Evolutionary conservation across 1,139 yeast species (phyloP), one percentile per base, ranked within the genome.

Genomic region (Meyerozyma smithsonii): DNA sequence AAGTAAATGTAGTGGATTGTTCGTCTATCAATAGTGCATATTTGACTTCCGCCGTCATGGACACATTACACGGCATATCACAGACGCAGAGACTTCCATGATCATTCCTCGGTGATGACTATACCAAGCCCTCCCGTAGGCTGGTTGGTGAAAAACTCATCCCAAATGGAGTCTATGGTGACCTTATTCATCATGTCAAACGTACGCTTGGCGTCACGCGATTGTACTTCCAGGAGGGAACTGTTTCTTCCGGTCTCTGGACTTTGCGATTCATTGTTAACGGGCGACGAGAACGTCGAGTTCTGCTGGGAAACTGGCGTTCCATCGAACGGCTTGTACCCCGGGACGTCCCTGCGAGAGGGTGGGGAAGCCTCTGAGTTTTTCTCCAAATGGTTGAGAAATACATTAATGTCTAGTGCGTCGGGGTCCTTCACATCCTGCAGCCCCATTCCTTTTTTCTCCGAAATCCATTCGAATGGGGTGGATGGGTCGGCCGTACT

Each of bases 141-240:
- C 19, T 32, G 25, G 34, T 11, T 36, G 37, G 79, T 72, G 53
- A 84, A 82, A 48, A 79, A 82, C 51, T 84, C 89, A 48, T 81
- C 90, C 92, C 92, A 84, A 36, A 84, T 80, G 26, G 83, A 71
- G 36, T 83, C 86, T 19, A 77, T 70, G 1, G 90, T 86, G 36
- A 81, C 74, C 50, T 80, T 84, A 49, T 72, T 75, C 43, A 84
- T 74, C 61, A 84, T 62, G 49, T 81, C 86, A 52, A 70, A 79
- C 28, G 44, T 49, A 20, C 43, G 38, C 25, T 38, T 36, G 23
- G 44, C 51, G 19, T 47, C 51, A 4, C 37, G 35, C 4, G 37
- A 25, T 4, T 19, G 16, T 4, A 16, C 34, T 30, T 5, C 21
- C 14, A 4, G 32, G 5, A 11, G 32, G 18, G 2, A 11, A 6